These are phyloP conservation scores for Calonectria leucothoes DNA, from an alignment of 2,329 filamentous ascomycete genomes.

Conservation along the genomic window DNA sequence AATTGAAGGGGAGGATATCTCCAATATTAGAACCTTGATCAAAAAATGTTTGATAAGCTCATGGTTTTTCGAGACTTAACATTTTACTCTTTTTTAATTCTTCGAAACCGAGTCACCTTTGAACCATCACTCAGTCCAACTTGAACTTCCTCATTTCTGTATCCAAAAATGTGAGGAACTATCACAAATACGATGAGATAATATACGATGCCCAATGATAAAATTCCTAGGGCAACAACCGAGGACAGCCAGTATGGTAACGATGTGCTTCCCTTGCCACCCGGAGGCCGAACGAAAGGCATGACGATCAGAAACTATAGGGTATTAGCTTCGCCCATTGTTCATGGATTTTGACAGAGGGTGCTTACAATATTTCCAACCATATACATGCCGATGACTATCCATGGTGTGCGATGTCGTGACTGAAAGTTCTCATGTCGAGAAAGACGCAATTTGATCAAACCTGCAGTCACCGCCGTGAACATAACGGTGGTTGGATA, in stretches of 20 bases:
- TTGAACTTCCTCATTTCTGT: conserved; percentile 10
- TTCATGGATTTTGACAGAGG: background rate
- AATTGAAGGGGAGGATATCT: no score
- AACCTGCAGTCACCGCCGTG: conserved; percentile 28
- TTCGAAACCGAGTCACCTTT: conserved; percentile 22
- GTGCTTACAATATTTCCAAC: conserved; percentile 18
- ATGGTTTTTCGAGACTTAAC: background rate
- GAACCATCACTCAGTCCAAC: conserved; percentile 27
- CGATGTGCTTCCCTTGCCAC: conserved; percentile 25
- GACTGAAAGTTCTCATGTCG: conserved; percentile 29
- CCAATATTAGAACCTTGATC: no score
- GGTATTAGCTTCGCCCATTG: background rate
- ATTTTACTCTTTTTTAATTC: background rate
- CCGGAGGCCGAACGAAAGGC: conserved; percentile 22
- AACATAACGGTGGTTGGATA: conserved; percentile 33
- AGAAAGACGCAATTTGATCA: conserved; percentile 35
- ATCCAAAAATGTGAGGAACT: conserved; percentile 10
- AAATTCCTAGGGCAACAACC: conserved; percentile 17
- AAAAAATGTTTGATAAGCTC: no score
- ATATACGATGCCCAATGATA: conserved; percentile 19
- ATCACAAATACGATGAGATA: conserved; percentile 14
- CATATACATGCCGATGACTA: conserved; percentile 19
- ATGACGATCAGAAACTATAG: conserved; percentile 23
- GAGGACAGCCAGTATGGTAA: conserved; percentile 27
- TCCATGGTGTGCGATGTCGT: conserved; percentile 32